Base-by-base conservation (phyloP, 768 basidiomycete genomes). In the Hypholoma fasciculare region DNA sequence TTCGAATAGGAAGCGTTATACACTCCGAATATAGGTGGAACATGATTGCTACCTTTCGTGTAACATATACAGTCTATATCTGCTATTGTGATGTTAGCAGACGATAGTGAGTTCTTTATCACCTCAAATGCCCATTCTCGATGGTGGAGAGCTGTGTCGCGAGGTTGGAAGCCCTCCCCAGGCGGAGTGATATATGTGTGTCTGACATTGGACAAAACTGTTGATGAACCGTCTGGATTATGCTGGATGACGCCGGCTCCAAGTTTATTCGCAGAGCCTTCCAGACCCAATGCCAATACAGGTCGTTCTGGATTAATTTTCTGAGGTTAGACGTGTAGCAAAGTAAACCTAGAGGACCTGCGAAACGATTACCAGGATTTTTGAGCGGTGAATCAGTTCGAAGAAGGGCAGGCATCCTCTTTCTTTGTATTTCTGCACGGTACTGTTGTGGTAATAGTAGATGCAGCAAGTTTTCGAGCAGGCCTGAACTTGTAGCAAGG, bases 151-250 rank as follows among this genome's bases (percentile, higher is more conserved):
- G 97, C 97, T 13, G 97, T 99, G 68, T 98, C 96, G 53, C 91
- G 81, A 11, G 97, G 97, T 51, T 96, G 86, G 69, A 99, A 99
- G 0, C 97, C 97, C 76, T 98, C 94, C 2, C 97, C 97, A 3
- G 96, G 94, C 5, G 97, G 97, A 2, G 97, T 98, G 64, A 98
- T 92, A 71, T 98, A 98, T n/a, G 97, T 99, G 67, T 98, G 97
- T 62, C 97, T 84, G 61, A 98, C 80, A 66, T 99, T 99, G 20
- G 94, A 91, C 6, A 98, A 81, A 13, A 98, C 92, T 20, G 78
- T 76, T 1, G 88, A 84, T 34, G 86, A 83, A 20, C 89, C 88
- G 70, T 93, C 82, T 20, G 84, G 78, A 16, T 80, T 78, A 69
- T 99, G 97, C 64, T 84, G 84, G 72, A 98, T 92, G 49, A 98